A percentile compares a stretch with the other conserved stretches of the same genome.
phyloP scores from a whole-genome alignment of 2,329 filamentous ascomycete species.

The Macrophomina pseudophaseolina region DNA sequence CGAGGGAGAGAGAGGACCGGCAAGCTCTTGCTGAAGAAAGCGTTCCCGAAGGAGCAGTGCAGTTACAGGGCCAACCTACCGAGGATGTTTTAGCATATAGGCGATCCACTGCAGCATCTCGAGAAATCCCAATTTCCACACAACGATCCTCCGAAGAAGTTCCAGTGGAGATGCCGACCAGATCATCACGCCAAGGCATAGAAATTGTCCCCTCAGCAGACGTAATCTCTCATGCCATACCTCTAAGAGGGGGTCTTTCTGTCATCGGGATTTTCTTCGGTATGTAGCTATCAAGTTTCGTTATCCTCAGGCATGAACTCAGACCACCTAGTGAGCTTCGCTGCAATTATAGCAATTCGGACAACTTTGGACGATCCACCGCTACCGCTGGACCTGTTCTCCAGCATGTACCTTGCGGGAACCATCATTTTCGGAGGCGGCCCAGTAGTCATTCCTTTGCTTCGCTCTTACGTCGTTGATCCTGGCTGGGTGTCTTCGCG shows the following conservation, averaged over 20 bases:
- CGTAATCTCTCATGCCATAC: background rate
- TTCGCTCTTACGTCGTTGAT: background rate
- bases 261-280: background rate
- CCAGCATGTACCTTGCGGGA: conserved; percentile 71
- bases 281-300: background rate
- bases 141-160: background rate
- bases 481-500: background rate
- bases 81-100: background rate
- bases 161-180: background rate
- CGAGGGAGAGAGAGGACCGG: conserved; percentile 28
- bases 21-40: background rate
- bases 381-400: conserved; percentile 29
- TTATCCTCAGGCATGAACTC: background rate
- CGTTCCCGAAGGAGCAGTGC: background rate
- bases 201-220: background rate
- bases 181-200: background rate
- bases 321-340: background rate
- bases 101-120: background rate
- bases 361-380: background rate
- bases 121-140: background rate
- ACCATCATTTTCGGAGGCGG: background rate
- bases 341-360: background rate
- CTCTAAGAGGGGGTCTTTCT: background rate
- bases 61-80: background rate
- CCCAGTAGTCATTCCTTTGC: background rate